Base-by-base conservation (phyloP, 2,329 filamentous ascomycete species). In the Alternaria panax region DNA sequence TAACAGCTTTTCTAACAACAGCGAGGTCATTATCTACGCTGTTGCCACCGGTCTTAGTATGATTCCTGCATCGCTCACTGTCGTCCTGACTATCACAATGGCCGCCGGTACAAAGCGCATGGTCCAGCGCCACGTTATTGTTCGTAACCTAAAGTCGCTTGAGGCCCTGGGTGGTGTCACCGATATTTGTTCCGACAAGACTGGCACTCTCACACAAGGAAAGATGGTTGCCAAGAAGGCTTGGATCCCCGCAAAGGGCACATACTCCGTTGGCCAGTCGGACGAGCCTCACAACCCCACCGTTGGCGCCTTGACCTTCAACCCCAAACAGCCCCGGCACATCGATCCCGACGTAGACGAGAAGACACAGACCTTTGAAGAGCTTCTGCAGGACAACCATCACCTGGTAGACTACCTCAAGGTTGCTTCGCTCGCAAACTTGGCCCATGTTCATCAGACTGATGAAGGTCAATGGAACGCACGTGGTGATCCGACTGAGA, bases 401-500 rank as follows among this genome's bases (percentile, higher is more conserved):
- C 67, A 75, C 51, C 64, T 78, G 5, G 45, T 76, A 4, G 69
- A 71, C 12, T 78, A 72, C 51, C 65, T 77, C 20, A 71, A 76
- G 30, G 64, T 75, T 43, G 71, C 57, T 25, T 77, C 78, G 12
- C 67, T 80, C 45, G 83, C 82, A 48, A 48, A 48, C 45, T 3
- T 48, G 45, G 45, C 45, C 20, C 45, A 48, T 34, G 45, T 48
- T 34, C 45, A 48, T 8, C 45, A 48, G 45, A 48, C 45, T 48
- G 45, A 48, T 7, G 45, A 48, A 34, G 45, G 45, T 25, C 45
- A 48, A 48, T 78, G 75, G 75, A 67, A 70, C 28, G 72, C 74
- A 14, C 69, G 67, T 43, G 75, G 75, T 47, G 75, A 77, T 40
- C 75, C 74, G 7, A 91, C 89, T 0, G 89, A 92, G 66, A 90